Percentiles rank a stretch among this genome's conserved stretches.
Evolutionary conservation across 306 rosid species (phyloP).

Genomic region (Cercis canadensis): DNA sequence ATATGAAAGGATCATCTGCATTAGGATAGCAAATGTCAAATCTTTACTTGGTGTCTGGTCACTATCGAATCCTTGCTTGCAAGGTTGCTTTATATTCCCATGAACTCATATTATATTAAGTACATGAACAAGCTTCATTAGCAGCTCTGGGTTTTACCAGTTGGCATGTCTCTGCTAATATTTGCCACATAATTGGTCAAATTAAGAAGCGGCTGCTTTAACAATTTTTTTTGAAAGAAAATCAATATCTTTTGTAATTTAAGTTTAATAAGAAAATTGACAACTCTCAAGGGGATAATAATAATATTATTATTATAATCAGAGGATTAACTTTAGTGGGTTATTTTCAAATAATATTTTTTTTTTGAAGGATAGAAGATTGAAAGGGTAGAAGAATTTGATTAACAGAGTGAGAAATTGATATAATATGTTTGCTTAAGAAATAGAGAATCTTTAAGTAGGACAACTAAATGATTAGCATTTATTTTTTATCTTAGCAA

Average conservation of each 20-base stretch:
- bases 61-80: conserved; percentile 47
- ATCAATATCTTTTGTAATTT: too few species aligned
- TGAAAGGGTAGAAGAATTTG: conserved; percentile 15
- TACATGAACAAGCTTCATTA: conserved; percentile 4
- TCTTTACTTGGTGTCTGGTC: conserved; percentile 57
- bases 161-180: conserved; percentile 29
- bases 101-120: conserved; percentile 30
- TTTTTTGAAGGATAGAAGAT: conserved; percentile 16
- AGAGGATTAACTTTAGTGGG: conserved; percentile 2
- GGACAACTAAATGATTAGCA: conserved; percentile 46
- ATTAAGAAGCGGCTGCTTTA: neutral
- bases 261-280: too few species aligned
- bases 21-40: conserved; percentile 45
- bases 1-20: conserved; percentile 44
- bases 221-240: too few species aligned
- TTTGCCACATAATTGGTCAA: conserved; percentile 14
- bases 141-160: conserved; percentile 28
- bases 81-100: conserved; percentile 43
- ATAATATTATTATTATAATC: conserved; percentile 6
- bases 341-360: neutral
- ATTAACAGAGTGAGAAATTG: conserved; percentile 31
- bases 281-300: too few species aligned
- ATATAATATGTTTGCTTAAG: conserved; percentile 26
- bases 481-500: conserved; percentile 13
- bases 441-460: conserved; percentile 41